Evolutionary conservation across 2,329 filamentous ascomycete genomes (phyloP).

Genomic region (Ophiocordyceps camponoti-rufipedis): DNA sequence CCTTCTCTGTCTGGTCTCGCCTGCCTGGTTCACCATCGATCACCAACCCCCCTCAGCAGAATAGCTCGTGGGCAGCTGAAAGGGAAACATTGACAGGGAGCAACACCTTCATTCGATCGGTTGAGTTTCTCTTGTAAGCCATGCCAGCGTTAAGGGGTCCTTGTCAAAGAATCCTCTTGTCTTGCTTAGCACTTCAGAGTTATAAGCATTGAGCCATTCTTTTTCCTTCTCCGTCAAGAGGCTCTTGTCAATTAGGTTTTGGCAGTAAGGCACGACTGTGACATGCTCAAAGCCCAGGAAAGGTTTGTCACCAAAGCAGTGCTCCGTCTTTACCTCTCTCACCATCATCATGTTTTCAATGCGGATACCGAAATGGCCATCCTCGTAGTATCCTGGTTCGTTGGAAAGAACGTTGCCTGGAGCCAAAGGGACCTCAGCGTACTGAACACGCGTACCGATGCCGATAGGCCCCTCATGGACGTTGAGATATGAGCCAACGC

Average conservation of each 20-base stretch:
- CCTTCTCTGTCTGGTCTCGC: too few relatives aligned
- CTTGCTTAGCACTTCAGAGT: constrained; percentile 64
- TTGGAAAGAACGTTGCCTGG: constrained; percentile 93
- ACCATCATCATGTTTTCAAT: constrained; percentile 95
- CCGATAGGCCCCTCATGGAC: constrained; percentile 96
- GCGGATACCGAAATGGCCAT: constrained; percentile 82
- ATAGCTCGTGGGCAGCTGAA: too few relatives aligned
- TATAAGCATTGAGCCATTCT: constrained; percentile 75
- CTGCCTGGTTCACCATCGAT: too few relatives aligned
- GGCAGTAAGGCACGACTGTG: constrained; percentile 90
- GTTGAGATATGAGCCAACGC: constrained; percentile 86
- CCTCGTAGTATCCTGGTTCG: constrained; percentile 94
- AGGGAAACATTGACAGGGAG: too few relatives aligned
- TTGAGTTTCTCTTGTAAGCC: constrained; percentile 77
- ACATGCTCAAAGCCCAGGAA: constrained; percentile 94
- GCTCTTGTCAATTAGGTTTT: constrained; percentile 61
- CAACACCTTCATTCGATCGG: constrained; percentile 26
- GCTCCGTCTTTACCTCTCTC: constrained; percentile 66
- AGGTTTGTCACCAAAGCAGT: constrained; percentile 84
- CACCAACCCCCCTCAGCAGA: too few relatives aligned
- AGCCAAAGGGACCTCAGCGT: constrained; percentile 73
- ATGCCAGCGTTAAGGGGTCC: constrained; percentile 53
- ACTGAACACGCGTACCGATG: constrained; percentile 81
- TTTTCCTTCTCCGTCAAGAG: constrained; percentile 60
- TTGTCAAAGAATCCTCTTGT: constrained; percentile 59